Evolutionary conservation across 345 rosid species (phyloP).

Genomic region (Camelina sativa): DNA sequence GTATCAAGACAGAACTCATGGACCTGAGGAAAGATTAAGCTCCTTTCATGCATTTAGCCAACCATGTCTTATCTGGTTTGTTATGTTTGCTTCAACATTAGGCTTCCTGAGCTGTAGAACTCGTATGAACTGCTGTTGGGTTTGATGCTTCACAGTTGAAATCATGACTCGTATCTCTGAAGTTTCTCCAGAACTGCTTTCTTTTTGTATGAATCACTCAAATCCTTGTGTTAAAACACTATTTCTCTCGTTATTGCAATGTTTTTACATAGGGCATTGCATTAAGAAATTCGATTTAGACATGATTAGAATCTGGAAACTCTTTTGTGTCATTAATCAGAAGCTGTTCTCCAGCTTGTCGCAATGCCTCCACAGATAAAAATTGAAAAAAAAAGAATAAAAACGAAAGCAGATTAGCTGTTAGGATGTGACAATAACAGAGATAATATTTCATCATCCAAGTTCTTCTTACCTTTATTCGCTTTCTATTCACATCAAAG

Average conservation of each 20-base stretch:
- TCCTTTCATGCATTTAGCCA: conserved; percentile 4
- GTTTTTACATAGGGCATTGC: conserved; percentile 7
- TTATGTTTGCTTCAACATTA: conserved; percentile 16
- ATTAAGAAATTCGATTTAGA: background rate
- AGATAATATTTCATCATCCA: background rate
- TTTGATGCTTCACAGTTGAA: conserved; percentile 8
- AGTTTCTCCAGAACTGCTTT: conserved; percentile 28
- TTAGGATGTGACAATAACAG: background rate
- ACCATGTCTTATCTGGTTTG: conserved; percentile 11
- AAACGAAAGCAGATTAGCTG: background rate
- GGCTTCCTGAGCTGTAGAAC: conserved; percentile 26
- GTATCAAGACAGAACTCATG: conserved; percentile 73
- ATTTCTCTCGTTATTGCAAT: background rate
- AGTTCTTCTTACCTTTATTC: conserved; percentile 62
- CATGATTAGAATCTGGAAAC: background rate
- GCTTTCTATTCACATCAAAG: conserved; percentile 75
- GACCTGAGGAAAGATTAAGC: conserved; percentile 82
- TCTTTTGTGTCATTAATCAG: conserved; percentile 37
- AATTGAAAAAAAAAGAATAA: background rate
- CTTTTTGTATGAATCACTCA: conserved; percentile 21
- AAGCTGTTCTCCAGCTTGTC: conserved; percentile 64
- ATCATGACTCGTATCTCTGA: conserved; percentile 31
- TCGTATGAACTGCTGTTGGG: conserved; percentile 27
- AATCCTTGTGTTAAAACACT: background rate
- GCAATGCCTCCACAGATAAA: conserved; percentile 53